Conservation (phyloP, 2,329 filamentous ascomycete genomes). For the Phaeosphaeria sp. region DNA sequence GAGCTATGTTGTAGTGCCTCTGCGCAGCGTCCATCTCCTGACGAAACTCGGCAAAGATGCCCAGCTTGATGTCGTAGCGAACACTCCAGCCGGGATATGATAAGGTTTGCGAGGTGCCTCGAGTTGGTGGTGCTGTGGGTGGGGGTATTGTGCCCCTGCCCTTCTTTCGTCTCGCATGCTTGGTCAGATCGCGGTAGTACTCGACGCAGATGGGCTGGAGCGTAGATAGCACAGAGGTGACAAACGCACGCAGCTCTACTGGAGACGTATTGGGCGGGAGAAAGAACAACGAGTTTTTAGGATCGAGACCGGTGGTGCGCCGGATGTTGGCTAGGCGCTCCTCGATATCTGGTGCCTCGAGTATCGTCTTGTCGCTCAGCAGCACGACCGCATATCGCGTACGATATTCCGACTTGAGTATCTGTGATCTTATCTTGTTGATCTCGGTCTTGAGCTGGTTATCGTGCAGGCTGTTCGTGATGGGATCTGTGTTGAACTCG, state of each 20-base stretch:
- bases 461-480: conserved; percentile 79
- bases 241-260: conserved; percentile 75
- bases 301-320: conserved; percentile 78
- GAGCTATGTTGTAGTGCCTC: conserved; percentile 85
- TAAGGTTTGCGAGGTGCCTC: conserved; percentile 84
- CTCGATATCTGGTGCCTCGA: conserved; percentile 67
- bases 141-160: conserved; percentile 78
- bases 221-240: conserved; percentile 73
- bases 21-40: conserved; percentile 90
- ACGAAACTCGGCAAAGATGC: conserved; percentile 88
- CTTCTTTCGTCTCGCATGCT: conserved; percentile 88
- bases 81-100: conserved; percentile 89
- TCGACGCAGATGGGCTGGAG: conserved; percentile 80
- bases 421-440: conserved; percentile 73
- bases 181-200: conserved; percentile 93
- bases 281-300: conserved; percentile 82
- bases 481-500: conserved; percentile 73
- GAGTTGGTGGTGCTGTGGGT: conserved; percentile 82
- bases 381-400: conserved; percentile 79
- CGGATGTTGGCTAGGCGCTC: conserved; percentile 82
- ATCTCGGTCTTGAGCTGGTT: conserved; percentile 90
- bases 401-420: conserved; percentile 76
- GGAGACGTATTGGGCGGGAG: conserved; percentile 75
- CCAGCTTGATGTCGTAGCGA: conserved; percentile 93
- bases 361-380: conserved; percentile 72